These are phyloP conservation scores for Cynara cardunculus DNA, from an alignment of 129 eudicot genomes.

Conservation along the genomic window DNA sequence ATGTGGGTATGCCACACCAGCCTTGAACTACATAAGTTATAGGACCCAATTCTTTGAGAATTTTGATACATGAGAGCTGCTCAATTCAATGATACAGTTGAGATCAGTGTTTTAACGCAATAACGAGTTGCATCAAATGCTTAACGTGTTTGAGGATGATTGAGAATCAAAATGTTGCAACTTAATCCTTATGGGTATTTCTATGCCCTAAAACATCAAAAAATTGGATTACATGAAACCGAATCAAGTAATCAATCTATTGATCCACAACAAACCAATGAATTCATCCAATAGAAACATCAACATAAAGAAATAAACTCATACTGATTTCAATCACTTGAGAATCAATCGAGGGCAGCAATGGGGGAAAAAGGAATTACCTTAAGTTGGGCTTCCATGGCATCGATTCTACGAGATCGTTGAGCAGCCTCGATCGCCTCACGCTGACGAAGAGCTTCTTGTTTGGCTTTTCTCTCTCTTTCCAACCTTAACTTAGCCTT, in stretches of 20 bases:
- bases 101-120: not conserved
- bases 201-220: not conserved
- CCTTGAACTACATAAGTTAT: not conserved
- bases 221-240: not conserved
- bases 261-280: not conserved
- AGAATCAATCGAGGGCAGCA: not conserved
- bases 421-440: slow-evolving; percentile 79
- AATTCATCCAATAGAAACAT: not conserved
- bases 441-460: slow-evolving; percentile 64
- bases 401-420: slow-evolving; percentile 65
- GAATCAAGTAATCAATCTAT: not conserved
- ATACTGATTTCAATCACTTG: not conserved
- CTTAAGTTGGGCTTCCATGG: slow-evolving; percentile 81
- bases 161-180: not conserved
- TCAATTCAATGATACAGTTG: not conserved
- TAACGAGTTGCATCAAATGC: not conserved
- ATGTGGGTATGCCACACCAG: not conserved
- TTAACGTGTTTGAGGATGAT: not conserved
- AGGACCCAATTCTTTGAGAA: not conserved
- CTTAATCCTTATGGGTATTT: not conserved
- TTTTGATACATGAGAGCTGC: not conserved
- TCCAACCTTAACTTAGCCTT: slow-evolving; percentile 55
- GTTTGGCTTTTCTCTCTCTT: slow-evolving; percentile 52
- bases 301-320: not conserved
- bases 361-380: slow-evolving; percentile 14